phyloP scores from a whole-genome alignment of 2,329 filamentous ascomycete genomes.

The Verticillium alfalfae region DNA sequence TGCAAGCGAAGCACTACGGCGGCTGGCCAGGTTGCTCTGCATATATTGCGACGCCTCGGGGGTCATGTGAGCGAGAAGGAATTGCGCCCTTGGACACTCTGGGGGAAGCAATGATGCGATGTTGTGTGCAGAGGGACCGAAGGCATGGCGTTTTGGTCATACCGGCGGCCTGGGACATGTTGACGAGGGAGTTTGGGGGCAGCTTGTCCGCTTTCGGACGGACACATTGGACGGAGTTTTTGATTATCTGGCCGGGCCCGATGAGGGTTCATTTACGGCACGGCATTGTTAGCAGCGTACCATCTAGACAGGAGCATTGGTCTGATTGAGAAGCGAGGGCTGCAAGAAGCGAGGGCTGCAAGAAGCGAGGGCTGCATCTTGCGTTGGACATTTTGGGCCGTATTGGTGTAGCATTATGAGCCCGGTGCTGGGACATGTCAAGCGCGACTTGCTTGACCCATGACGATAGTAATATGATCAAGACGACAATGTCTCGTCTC shows the following conservation, averaged over 20 bases:
- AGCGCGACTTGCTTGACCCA: background rate
- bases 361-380: background rate
- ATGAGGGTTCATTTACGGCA: background rate
- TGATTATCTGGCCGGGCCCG: background rate
- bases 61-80: background rate
- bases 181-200: background rate
- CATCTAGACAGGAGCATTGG: background rate
- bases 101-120: background rate
- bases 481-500: background rate
- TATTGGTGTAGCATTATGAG: background rate
- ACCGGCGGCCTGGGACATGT: background rate
- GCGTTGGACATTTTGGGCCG: background rate
- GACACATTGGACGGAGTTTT: background rate
- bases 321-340: background rate
- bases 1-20: background rate
- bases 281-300: background rate
- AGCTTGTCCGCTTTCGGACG: background rate
- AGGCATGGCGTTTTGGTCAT: background rate
- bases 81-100: background rate
- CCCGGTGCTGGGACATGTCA: background rate
- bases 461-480: background rate
- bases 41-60: background rate
- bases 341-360: too few species aligned
- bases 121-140: background rate
- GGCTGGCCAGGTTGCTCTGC: background rate